Conservation (phyloP, 768 basidiomycete species). For the Strobilomyces confusus region DNA sequence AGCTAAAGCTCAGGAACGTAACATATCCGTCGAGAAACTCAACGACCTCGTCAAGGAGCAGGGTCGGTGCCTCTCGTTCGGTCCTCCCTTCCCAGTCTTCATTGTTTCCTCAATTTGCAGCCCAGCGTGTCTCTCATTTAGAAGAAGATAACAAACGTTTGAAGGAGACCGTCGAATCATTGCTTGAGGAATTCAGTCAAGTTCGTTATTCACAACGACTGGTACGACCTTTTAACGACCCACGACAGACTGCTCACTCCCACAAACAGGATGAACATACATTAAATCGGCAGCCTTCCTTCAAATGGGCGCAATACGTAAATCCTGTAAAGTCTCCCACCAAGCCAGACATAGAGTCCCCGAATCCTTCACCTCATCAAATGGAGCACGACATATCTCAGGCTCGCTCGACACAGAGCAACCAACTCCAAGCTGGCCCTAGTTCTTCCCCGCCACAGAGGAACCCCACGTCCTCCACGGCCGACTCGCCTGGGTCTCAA, state of each 20-base stretch:
- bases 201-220: slow-evolving; percentile 35
- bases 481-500: slow-evolving; percentile 29
- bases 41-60: slow-evolving; percentile 69
- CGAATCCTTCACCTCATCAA: slow-evolving; percentile 75
- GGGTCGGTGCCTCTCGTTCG: slow-evolving; percentile 40
- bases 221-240: slow-evolving; percentile 10
- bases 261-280: slow-evolving; percentile 36
- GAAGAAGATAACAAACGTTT: slow-evolving; percentile 79
- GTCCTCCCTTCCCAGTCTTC: neutral
- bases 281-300: slow-evolving; percentile 71
- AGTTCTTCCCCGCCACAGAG: slow-evolving; percentile 31
- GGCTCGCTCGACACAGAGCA: slow-evolving; percentile 28
- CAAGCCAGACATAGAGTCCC: slow-evolving; percentile 69
- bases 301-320: slow-evolving; percentile 84
- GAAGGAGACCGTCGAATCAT: slow-evolving; percentile 54
- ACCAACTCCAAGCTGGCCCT: slow-evolving; percentile 8
- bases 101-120: slow-evolving; percentile 37
- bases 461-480: slow-evolving; percentile 24
- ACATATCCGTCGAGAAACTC: slow-evolving; percentile 61
- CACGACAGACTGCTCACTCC: slow-evolving; percentile 3
- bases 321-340: slow-evolving; percentile 80
- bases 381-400: slow-evolving; percentile 62
- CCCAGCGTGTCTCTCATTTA: slow-evolving; percentile 58
- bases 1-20: slow-evolving; percentile 61
- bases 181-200: slow-evolving; percentile 61